phyloP scores from a whole-genome alignment of 2,329 filamentous ascomycete species.

The Aspergillus udagawae region DNA sequence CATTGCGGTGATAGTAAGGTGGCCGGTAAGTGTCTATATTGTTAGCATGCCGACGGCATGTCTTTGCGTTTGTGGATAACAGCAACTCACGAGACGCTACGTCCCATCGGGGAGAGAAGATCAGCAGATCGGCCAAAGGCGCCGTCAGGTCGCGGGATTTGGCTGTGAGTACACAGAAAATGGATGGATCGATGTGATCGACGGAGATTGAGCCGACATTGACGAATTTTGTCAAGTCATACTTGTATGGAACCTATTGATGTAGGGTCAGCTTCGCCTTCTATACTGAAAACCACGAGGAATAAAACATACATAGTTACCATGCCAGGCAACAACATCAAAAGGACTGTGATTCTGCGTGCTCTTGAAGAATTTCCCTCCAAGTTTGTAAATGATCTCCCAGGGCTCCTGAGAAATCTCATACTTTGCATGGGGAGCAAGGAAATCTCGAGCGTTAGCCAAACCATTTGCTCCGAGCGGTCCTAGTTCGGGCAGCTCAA shows the following conservation, averaged over 20 bases:
- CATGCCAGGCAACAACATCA: constrained; percentile 69
- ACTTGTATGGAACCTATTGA: constrained; percentile 37
- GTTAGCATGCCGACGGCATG: not conserved
- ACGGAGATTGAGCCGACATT: constrained; percentile 38
- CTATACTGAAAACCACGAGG: not conserved
- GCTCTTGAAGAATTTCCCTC: constrained; percentile 57
- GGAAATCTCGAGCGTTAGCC: constrained; percentile 63
- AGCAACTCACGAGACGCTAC: constrained; percentile 31
- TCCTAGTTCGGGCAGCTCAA: constrained; percentile 63
- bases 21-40: constrained; percentile 35
- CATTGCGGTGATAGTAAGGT: constrained; percentile 43
- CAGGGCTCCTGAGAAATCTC: constrained; percentile 52
- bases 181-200: constrained; percentile 40
- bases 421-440: constrained; percentile 57
- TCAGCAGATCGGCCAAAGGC: constrained; percentile 36
- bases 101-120: constrained; percentile 40
- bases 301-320: constrained; percentile 49
- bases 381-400: constrained; percentile 61
- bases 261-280: not conserved
- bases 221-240: constrained; percentile 39
- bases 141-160: constrained; percentile 33
- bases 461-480: constrained; percentile 64
- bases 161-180: constrained; percentile 40
- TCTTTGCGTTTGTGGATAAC: not conserved
- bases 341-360: constrained; percentile 64